Conservation (phyloP, 257 asterid species). For the Gardenia jasminoides region DNA sequence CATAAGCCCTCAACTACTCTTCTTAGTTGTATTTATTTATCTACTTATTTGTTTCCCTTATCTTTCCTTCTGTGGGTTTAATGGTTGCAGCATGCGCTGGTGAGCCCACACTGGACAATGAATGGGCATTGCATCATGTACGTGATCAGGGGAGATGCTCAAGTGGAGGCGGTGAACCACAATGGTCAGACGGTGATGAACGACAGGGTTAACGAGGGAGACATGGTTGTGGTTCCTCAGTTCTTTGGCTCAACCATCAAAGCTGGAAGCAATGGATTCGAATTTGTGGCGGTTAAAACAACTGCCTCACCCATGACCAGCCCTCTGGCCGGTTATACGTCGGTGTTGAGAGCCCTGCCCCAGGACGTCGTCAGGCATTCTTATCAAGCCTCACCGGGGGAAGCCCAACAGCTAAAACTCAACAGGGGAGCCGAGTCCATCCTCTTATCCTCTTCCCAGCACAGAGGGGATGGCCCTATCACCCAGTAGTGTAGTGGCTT, state of each 20-base stretch:
- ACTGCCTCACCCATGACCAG: slow-evolving; percentile 49
- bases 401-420: slow-evolving; percentile 51
- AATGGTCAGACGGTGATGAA: slow-evolving; percentile 52
- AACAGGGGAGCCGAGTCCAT: slow-evolving; percentile 58
- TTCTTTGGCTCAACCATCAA: slow-evolving; percentile 37
- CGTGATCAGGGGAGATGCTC: slow-evolving; percentile 63
- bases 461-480: slow-evolving; percentile 14
- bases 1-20: neutral
- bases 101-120: slow-evolving; percentile 57
- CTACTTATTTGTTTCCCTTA: too few relatives aligned
- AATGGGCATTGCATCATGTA: slow-evolving; percentile 55
- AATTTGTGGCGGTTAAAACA: slow-evolving; percentile 65
- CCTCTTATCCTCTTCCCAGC: slow-evolving; percentile 43
- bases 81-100: slow-evolving; percentile 47
- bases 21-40: too few relatives aligned
- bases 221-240: slow-evolving; percentile 76
- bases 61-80: neutral
- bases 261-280: slow-evolving; percentile 52
- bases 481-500: too few relatives aligned
- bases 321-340: slow-evolving; percentile 63
- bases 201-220: slow-evolving; percentile 54
- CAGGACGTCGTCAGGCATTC: slow-evolving; percentile 53
- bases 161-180: slow-evolving; percentile 46
- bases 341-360: slow-evolving; percentile 66
- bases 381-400: slow-evolving; percentile 48